phyloP scores from a whole-genome alignment of 352 stramenopile genomes.

The Phytopythium vexans region DNA sequence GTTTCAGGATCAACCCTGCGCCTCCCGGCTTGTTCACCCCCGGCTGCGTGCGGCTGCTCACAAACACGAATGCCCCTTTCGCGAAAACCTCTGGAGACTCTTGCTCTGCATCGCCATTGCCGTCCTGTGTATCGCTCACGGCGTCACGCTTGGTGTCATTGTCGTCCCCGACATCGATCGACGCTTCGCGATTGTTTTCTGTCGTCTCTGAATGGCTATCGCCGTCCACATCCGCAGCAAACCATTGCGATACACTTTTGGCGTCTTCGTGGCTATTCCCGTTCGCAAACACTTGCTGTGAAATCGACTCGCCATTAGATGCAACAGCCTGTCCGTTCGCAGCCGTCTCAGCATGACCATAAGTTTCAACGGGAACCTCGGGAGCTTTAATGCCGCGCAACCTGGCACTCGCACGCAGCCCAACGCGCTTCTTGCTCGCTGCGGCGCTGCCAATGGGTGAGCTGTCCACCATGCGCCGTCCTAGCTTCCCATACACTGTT shows the following conservation, averaged over 20 bases:
- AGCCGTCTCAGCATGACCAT: no score
- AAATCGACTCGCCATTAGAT: no score
- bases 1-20: constrained; percentile 39
- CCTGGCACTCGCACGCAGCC: constrained; percentile 27
- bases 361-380: constrained; percentile 4
- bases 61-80: constrained; percentile 68
- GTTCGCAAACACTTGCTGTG: background rate
- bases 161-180: constrained; percentile 3
- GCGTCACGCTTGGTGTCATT: constrained; percentile 2
- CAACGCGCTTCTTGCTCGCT: constrained; percentile 9
- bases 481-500: constrained; percentile 36
- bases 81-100: constrained; percentile 27
- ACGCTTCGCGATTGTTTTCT: constrained; percentile 16
- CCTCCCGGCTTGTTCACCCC: constrained; percentile 81
- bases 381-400: constrained; percentile 47
- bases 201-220: background rate
- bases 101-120: constrained; percentile 6
- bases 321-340: no score
- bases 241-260: constrained; percentile 32
- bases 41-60: constrained; percentile 62
- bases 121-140: background rate
- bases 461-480: constrained; percentile 8
- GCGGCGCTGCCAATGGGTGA: constrained; percentile 5
- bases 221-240: constrained; percentile 20
- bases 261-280: background rate